Base-by-base conservation (phyloP, 768 basidiomycete genomes). In the Phaeotremella fagi region DNA sequence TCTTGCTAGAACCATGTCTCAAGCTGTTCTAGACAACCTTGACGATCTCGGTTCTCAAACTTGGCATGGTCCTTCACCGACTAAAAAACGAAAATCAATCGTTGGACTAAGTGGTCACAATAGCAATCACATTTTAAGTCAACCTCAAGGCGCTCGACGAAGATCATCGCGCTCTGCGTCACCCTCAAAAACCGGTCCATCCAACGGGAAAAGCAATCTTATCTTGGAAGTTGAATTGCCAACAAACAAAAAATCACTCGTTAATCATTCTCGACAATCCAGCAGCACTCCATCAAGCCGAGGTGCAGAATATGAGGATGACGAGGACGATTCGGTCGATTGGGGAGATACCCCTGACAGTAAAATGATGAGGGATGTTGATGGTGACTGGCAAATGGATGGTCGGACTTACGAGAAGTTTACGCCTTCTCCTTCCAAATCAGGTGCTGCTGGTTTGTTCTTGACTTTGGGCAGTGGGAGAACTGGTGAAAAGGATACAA, bases 351-450 rank as follows among this genome's bases (percentile, higher is more conserved):
- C 26, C 12, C 22, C 25, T 35, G n/a, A n/a, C n/a, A 59, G 61
- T 31, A 52, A 57, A 23, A 46, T 45, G n/a, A n/a, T n/a, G n/a
- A n/a, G n/a, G n/a, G 54, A 55, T 35, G 50, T 47, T 23, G 66
- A 68, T 29, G 68, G 60, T 3, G 70, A 71, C 45, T 67, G 65
- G 63, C n/a, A 25, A 18, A 67, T 67, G 68, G 48, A 51, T 14
- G 46, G 50, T 33, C 24, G 47, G 43, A 20, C 49, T 42, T 26
- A 41, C 3, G 14, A 50, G 52, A 50, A 50, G 56, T 1, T 23
- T 15, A 47, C 25, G 28, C 29, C 48, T 18, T 16, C 9, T 2
- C 16, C 16, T 7, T 16, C 26, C 47, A 38, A 26, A 23, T 23
- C 44, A 33, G 29, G 49, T 38, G n/a, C n/a, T n/a, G n/a, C n/a